Base-by-base conservation (phyloP, 129 eudicot genomes). In the Kitagawia praeruptora region DNA sequence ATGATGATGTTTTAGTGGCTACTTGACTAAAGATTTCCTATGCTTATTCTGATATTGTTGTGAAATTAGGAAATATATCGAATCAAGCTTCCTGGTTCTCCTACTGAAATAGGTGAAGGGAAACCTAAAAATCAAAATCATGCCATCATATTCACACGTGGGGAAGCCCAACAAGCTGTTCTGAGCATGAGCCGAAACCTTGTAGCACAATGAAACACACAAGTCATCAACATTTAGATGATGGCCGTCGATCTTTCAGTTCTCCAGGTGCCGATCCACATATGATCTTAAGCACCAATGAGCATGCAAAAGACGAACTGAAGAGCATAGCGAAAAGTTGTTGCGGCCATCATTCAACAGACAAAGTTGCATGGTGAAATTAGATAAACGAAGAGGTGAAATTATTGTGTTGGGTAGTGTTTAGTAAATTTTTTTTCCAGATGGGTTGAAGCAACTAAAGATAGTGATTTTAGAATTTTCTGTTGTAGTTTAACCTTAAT, bases 41-140 rank as follows among this genome's bases (percentile, higher is more conserved):
- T 75, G 34, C 31, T 25, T 74, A 28, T 74, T 81, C 66, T 70
- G 61, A 77, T 81, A 25, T 73, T 85, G 90, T 74, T 81, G 74
- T 64, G 76, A 80, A 81, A 31, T 77, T 85, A 95, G 98, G 98
- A 95, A 95, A 95, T 95, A 82, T 95, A 95, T 76, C 96, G 98
- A 66, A 95, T 95, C 86, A 95, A 92, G 86, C 97, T 95, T 82
- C 98, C 98, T 41, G 98, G 98, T 56, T 87, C 92, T 41, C 98
- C 98, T 48, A 90, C 96, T 79, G 88, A 82, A 78, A 90, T 95
- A 69, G 98, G 98, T 74, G 98, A 95, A 89, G 98, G 98, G 37
- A 95, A 95, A 83, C 98, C 98, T 69, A 97, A 95, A 88, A 95
- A 95, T 84, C 98, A 95, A 85, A 95, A 95, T 84, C 98, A 95